Conservation (phyloP, 495 filamentous ascomycete species). For the Cenococcum geophilum region DNA sequence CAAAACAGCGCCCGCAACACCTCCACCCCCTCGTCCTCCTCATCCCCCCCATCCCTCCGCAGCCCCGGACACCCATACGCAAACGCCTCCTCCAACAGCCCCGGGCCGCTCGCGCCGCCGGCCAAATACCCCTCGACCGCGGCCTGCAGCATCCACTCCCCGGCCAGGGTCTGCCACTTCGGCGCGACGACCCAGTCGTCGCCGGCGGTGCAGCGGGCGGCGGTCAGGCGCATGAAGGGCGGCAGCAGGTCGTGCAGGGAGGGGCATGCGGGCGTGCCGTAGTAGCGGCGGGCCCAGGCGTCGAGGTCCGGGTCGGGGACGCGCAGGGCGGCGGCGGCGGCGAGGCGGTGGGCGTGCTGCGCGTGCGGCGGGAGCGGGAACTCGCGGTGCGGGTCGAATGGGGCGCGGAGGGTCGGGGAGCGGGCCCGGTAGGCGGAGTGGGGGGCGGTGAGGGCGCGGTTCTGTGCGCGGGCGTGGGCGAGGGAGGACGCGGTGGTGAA, state of each 20-base stretch:
- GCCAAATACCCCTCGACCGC: slow-evolving; percentile 45
- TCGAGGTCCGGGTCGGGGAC: slow-evolving; percentile 12
- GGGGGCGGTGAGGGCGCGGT: slow-evolving; percentile 13
- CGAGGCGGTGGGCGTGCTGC: slow-evolving; percentile 19
- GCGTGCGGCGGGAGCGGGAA: slow-evolving; percentile 22
- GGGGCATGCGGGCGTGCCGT: slow-evolving; percentile 27
- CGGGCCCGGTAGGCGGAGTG: slow-evolving; percentile 7
- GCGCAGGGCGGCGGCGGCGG: slow-evolving; percentile 12
- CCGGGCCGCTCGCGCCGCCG: slow-evolving; percentile 27
- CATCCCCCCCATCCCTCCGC: slow-evolving; percentile 6
- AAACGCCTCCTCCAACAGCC: slow-evolving; percentile 33
- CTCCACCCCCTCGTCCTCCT: slow-evolving; percentile 26
- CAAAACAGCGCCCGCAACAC: slow-evolving; percentile 27
- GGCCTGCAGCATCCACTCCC: slow-evolving; percentile 48
- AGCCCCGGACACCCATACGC: slow-evolving; percentile 27
- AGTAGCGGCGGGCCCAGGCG: slow-evolving; percentile 28
- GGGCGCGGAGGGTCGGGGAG: slow-evolving; percentile 13
- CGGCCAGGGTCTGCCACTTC: slow-evolving; percentile 44
- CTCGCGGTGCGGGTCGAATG: slow-evolving; percentile 20
- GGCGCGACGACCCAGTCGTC: slow-evolving; percentile 29
- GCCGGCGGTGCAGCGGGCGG: slow-evolving; percentile 18
- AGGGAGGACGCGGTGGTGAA: slow-evolving; percentile 24
- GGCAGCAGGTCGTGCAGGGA: slow-evolving; percentile 43
- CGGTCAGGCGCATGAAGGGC: slow-evolving; percentile 47
- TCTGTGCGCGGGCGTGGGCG: slow-evolving; percentile 17